Evolutionary conservation across 106 monocot genomes (phyloP).

Genomic region (Acanthochlamys bracteata): DNA sequence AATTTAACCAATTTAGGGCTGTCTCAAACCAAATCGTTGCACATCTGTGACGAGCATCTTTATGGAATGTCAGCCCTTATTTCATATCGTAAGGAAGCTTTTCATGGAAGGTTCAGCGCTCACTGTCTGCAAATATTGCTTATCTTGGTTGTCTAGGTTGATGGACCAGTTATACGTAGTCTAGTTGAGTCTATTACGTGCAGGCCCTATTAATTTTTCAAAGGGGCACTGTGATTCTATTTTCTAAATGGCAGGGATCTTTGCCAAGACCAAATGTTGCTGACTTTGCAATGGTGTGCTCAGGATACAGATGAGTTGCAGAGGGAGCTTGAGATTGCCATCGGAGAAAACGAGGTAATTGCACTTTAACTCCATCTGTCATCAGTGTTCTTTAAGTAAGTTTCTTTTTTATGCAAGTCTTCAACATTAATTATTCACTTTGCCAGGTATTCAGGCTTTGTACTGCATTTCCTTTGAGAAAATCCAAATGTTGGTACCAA

Average conservation of each 20-base stretch:
- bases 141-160: background rate
- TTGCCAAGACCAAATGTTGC: conserved; percentile 18
- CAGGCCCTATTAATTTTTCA: background rate
- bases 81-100: background rate
- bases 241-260: conserved; percentile 17
- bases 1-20: no score
- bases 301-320: conserved; percentile 64
- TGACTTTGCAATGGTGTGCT: conserved; percentile 26
- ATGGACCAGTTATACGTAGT: background rate
- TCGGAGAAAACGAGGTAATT: conserved; percentile 53
- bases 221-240: conserved; percentile 30
- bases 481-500: no score
- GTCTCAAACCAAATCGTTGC: no score
- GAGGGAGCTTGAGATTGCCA: conserved; percentile 31
- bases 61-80: no score
- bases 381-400: background rate
- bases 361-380: background rate
- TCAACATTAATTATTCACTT: no score
- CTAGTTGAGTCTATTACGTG: background rate
- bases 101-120: background rate
- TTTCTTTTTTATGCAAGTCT: background rate
- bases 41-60: no score
- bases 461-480: no score
- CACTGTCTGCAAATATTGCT: background rate
- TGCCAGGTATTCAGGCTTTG: no score